phyloP scores from a whole-genome alignment of 2,329 filamentous ascomycete species.

The Coniella lustricola region DNA sequence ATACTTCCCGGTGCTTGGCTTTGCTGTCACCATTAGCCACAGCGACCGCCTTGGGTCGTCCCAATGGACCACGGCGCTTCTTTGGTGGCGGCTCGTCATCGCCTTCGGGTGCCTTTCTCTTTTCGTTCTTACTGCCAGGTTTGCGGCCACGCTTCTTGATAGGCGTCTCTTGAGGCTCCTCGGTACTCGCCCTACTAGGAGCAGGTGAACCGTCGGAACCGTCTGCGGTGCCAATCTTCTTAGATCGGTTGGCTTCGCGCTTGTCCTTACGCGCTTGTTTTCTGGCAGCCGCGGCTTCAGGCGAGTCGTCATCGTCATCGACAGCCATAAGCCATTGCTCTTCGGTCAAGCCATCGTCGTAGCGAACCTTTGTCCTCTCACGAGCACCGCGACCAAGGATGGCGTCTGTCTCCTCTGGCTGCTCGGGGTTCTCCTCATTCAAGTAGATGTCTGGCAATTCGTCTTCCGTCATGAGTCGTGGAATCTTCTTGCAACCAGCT shows the following conservation, averaged over 20 bases:
- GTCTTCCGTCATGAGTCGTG: slow-evolving; percentile 77
- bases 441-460: slow-evolving; percentile 95
- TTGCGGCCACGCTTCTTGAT: slow-evolving; percentile 83
- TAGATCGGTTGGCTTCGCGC: slow-evolving; percentile 68
- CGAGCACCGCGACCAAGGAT: slow-evolving; percentile 80
- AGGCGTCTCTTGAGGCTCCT: slow-evolving; percentile 60
- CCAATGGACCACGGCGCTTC: slow-evolving; percentile 67
- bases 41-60: slow-evolving; percentile 55
- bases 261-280: slow-evolving; percentile 81
- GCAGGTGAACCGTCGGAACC: slow-evolving; percentile 62
- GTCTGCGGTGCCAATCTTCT: slow-evolving; percentile 36
- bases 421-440: slow-evolving; percentile 74
- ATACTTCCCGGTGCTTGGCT: slow-evolving; percentile 64
- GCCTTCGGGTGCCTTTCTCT: slow-evolving; percentile 78
- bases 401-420: slow-evolving; percentile 66
- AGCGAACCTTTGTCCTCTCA: slow-evolving; percentile 89
- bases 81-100: slow-evolving; percentile 73
- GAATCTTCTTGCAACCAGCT: slow-evolving; percentile 53
- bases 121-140: slow-evolving; percentile 64
- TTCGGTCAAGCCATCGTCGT: slow-evolving; percentile 95
- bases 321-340: slow-evolving; percentile 99
- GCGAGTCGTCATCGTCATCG: slow-evolving; percentile 89
- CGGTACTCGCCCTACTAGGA: slow-evolving; percentile 75
- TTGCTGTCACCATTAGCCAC: slow-evolving; percentile 42
- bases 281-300: slow-evolving; percentile 85